phyloP scores from a whole-genome alignment of 1,284 basidiomycete genomes.

The Malassezia dermatis region DNA sequence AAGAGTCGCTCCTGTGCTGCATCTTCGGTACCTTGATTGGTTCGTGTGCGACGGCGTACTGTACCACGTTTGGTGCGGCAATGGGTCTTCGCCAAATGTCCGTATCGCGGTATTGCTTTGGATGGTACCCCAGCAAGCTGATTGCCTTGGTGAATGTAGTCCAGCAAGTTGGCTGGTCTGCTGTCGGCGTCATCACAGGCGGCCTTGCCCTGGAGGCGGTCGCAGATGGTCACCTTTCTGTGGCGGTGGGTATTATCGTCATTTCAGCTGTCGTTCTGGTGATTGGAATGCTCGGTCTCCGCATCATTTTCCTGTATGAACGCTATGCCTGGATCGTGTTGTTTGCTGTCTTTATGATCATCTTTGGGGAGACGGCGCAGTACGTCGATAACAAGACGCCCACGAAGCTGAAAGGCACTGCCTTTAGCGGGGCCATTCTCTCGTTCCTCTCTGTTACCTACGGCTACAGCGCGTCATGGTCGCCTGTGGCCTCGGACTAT shows the following conservation, averaged over 20 bases:
- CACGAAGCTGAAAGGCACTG: neutral
- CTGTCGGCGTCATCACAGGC: neutral
- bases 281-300: neutral
- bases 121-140: constrained; percentile 1
- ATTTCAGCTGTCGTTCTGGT: neutral
- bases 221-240: neutral
- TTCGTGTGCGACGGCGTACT: neutral
- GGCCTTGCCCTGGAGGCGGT: neutral
- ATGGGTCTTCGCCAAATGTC: constrained; percentile 4
- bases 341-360: neutral
- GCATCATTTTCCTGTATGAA: neutral
- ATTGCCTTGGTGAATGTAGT: neutral
- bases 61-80: neutral
- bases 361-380: neutral
- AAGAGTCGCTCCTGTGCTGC: neutral
- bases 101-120: neutral
- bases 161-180: constrained; percentile 2
- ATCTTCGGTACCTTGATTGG: neutral
- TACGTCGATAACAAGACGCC: neutral
- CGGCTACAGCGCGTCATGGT: neutral
- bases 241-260: neutral
- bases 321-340: neutral
- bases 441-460: neutral
- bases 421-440: neutral
- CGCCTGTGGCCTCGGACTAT: neutral